Conservation (phyloP, 2,329 filamentous ascomycete species). For the Colletotrichum acutatum region DNA sequence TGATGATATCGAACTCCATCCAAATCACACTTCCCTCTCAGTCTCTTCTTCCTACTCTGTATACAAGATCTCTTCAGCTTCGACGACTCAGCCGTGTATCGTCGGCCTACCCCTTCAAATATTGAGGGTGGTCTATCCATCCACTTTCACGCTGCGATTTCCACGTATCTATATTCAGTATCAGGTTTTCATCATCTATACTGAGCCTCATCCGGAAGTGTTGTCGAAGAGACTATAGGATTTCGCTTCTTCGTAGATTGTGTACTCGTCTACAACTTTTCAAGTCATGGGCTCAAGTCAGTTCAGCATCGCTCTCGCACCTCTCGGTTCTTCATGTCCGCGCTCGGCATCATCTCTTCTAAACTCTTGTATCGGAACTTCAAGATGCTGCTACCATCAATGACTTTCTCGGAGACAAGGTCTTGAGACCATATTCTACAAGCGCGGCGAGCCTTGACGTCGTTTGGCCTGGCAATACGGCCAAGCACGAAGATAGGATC, state of each 20-base stretch:
- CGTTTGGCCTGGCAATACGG: neutral
- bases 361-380: neutral
- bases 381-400: too few species aligned
- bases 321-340: too few species aligned
- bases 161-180: neutral
- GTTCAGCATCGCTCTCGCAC: neutral
- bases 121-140: neutral
- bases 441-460: neutral
- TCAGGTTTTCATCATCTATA: neutral
- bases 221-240: neutral
- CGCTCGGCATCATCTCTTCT: neutral
- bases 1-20: neutral
- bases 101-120: neutral
- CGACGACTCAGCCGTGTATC: neutral
- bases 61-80: neutral
- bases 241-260: too few species aligned
- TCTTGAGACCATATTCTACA: neutral
- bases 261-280: neutral
- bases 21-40: neutral
- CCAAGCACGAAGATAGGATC: too few species aligned
- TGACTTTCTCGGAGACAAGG: neutral
- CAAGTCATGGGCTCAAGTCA: neutral
- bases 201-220: too few species aligned
- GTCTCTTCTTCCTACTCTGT: neutral
- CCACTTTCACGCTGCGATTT: too few species aligned